phyloP scores from a whole-genome alignment of 164 flowering plant species.

The Taxillus chinensis region DNA sequence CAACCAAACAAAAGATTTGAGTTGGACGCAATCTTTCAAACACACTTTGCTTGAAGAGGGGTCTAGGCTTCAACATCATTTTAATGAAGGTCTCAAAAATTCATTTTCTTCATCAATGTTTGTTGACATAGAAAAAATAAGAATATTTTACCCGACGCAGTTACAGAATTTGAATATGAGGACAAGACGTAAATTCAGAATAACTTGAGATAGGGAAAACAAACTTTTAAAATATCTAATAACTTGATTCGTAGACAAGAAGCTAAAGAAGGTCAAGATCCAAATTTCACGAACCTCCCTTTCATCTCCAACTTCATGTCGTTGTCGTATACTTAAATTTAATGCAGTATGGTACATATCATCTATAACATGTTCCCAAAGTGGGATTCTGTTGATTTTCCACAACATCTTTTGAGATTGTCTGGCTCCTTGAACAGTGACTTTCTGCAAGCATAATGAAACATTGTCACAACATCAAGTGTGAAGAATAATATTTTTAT shows the following conservation, averaged over 20 bases:
- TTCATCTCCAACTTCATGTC: slow-evolving; percentile 48
- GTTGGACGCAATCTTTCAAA: no score
- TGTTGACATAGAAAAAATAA: no score
- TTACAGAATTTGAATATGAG: no score
- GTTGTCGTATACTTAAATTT: slow-evolving; percentile 49
- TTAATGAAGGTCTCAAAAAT: no score
- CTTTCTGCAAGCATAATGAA: slow-evolving; percentile 38
- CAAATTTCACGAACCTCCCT: slow-evolving; percentile 45
- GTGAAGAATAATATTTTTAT: no score
- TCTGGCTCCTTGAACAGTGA: slow-evolving; percentile 19
- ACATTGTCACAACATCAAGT: not conserved
- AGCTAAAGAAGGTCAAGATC: not conserved
- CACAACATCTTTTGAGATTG: slow-evolving; percentile 38
- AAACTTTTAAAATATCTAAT: no score
- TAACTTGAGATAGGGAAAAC: not conserved
- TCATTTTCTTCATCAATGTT: no score
- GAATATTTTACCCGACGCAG: no score
- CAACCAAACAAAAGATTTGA: no score
- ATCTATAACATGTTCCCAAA: slow-evolving; percentile 49
- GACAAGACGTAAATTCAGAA: not conserved
- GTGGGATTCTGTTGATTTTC: slow-evolving; percentile 48
- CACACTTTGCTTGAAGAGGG: no score
- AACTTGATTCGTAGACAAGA: not conserved
- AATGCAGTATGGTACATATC: slow-evolving; percentile 87
- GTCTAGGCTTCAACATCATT: no score